Conservation (phyloP, 306 rosid genomes). For the Pterocarpus macrocarpus region DNA sequence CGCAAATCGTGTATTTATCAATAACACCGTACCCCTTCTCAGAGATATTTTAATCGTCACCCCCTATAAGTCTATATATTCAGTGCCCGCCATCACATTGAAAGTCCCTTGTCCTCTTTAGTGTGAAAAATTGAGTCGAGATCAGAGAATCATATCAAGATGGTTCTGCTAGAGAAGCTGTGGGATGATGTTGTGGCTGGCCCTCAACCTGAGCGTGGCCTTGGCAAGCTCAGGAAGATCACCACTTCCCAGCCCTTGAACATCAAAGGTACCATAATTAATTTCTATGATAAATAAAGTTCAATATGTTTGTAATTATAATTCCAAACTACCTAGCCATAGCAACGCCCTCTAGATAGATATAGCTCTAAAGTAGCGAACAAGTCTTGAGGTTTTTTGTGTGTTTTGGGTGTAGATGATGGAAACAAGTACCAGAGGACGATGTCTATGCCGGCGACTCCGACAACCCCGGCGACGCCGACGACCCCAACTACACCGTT, state of each 20-base stretch:
- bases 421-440: conserved; percentile 59
- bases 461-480: conserved; percentile 74
- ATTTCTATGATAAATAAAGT: too few species aligned
- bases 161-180: conserved; percentile 83
- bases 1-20: too few species aligned
- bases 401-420: conserved; percentile 7
- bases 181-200: conserved; percentile 93
- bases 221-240: conserved; percentile 72
- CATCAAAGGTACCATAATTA: conserved; percentile 41
- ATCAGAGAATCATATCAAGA: conserved; percentile 17
- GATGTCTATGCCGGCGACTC: conserved; percentile 64
- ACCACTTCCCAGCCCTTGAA: conserved; percentile 40
- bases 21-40: too few species aligned
- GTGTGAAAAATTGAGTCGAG: background rate
- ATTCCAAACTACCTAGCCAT: too few species aligned
- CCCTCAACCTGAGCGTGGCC: conserved; percentile 90
- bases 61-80: too few species aligned
- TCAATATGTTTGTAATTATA: too few species aligned
- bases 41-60: background rate
- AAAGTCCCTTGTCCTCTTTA: background rate
- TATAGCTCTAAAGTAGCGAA: too few species aligned
- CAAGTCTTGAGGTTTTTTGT: too few species aligned
- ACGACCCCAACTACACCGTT: conserved; percentile 67
- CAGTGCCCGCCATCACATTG: too few species aligned
- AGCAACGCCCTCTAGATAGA: too few species aligned